Evolutionary conservation across 306 rosid genomes (phyloP), one percentile per base, ranked within the genome.

Genomic region (Canavalia gladiata): DNA sequence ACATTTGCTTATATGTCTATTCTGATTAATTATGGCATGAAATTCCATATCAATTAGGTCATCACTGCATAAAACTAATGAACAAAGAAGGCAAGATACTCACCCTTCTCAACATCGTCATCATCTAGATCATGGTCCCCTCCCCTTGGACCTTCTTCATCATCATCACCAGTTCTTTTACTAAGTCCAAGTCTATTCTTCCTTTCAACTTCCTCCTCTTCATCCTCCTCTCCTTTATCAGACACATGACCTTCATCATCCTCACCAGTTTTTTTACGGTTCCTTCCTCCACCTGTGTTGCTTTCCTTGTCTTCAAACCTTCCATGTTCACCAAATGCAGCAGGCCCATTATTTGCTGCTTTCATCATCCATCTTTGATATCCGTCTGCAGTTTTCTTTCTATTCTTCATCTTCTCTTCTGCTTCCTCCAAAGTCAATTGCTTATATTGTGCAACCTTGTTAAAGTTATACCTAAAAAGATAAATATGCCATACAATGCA

Each of bases 321-420:
- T 67, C 88, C 97, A 43, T 84, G 92, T 83, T 90, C 97, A 76
- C 99, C 98, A 83, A 91, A 91, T 60, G 89, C 94, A 77, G 97
- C 96, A 78, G 97, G 80, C 37, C 97, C 99, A 65, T 92, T 89
- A 49, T 81, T 90, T 84, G 97, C 99, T 66, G 92, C 94, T 88
- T 95, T 95, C 99, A 95, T 95, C 98, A 95, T 95, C 99, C 99
- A 95, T 77, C 98, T 90, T 86, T 95, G 90, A 87, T 95, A 95
- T 57, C 99, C 99, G 88, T 95, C 99, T 52, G 97, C 98, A 64
- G 98, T 95, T 84, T 93, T 95, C 89, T 91, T 95, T 84, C 97
- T 85, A 82, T 91, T 95, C 80, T 83, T 91, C 95, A 95, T 95
- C 80, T 95, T 95, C 90, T 95, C 99, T 82, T 95, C 99, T 7